Base-by-base conservation (phyloP, 768 basidiomycete genomes). In the Podaxis sp. region DNA sequence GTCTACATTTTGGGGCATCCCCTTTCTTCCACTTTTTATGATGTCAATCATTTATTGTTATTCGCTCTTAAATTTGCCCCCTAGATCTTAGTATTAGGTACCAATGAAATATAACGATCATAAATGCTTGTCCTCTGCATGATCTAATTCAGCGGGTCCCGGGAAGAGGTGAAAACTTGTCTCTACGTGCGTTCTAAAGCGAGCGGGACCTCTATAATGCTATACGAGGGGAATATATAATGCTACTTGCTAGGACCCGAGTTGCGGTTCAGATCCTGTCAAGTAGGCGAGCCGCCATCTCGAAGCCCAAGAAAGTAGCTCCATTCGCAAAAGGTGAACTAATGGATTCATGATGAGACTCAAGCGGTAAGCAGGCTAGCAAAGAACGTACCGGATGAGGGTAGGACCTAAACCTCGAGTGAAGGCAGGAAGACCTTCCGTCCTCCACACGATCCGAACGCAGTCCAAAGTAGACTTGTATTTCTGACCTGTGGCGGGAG, bases 251-350 rank as follows among this genome's bases (percentile, higher is more conserved):
- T 48, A 23, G 5, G 13, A 10, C 10, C 25, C 7, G 23, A 11
- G 16, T 25, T 55, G 44, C 13, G 44, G 55, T 37, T 69, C 61
- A 71, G 47, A 70, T 44, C 48, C 73, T 75, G 67, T 84, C 85
- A 62, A 91, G 74, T 46, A 85, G 63, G 50, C 94, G 82, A 74
- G 86, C 93, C 47, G 92, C 93, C 76, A 98, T 80, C 79, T 98
- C 96, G 68, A 95, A 98, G 0, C 93, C 95, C 59, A 96, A 84
- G 82, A 98, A 98, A 0, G 96, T 98, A 1, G 93, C 93, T 18
- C 95, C 96, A 66, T 98, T 98, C 10, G 95, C 95, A 68, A 97
- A 96, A 0, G 95, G 95, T 2, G 93, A 95, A 67, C 93, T 95
- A 56, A 16, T 47, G 53, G 53, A 38, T 18, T n/a, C 18, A 59